Base-by-base conservation (phyloP, 768 basidiomycete genomes). In the Collybia mongolica region DNA sequence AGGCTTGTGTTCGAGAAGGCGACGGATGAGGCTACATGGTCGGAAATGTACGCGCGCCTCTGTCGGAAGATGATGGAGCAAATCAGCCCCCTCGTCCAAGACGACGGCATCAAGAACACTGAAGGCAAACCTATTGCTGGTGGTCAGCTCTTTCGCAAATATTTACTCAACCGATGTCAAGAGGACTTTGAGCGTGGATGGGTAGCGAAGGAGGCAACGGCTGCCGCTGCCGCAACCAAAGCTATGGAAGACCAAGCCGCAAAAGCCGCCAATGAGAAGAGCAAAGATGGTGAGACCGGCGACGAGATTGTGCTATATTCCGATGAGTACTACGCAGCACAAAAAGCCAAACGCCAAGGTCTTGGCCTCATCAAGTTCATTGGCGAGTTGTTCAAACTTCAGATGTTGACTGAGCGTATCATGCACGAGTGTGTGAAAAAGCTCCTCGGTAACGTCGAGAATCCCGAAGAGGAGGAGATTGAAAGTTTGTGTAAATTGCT, bases 351-450 rank as follows among this genome's bases (percentile, higher is more conserved):
- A 75, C 90, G 95, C 53, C 90, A 92, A 55, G 95, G 96, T 67
- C 86, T 98, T 11, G 93, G 96, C 75, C 81, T 99, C 58, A 93
- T 98, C 74, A 92, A 90, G 69, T 95, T 99, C 73, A 98, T 98
- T 55, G 95, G 96, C 55, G 96, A 99, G 72, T 76, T 98, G 48
- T 99, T 93, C 86, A 98, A 98, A 74, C 76, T 99, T n/a, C 90
- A 92, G 72, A 97, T 98, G 93, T 76, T 98, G 48, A 94, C 93
- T 42, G 93, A 94, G 73, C 87, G 93, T 58, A 96, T 98, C 73
- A 99, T 98, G 91, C 90, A 94, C 75, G 90, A 93, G 70, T 99
- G 96, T 76, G 86, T 98, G 65, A 93, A 93, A 81, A 94, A 96
- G 72, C 80, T 98, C 11, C 76, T 98, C 11, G 82, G 87, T 48